Evolutionary conservation across 306 rosid genomes (phyloP).

Genomic region (Ormosia semicastrata): DNA sequence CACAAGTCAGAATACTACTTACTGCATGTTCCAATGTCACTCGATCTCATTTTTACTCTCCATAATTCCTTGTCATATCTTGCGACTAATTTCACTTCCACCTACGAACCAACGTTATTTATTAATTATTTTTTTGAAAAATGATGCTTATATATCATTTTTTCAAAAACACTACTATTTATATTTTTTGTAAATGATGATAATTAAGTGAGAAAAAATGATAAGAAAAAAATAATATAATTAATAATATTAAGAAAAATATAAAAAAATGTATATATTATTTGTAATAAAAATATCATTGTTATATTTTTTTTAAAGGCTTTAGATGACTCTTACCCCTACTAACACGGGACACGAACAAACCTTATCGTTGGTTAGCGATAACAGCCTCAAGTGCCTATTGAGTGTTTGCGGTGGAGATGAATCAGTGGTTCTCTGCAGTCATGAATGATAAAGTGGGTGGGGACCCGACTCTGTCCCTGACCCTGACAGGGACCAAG

Average conservation of each 20-base stretch:
- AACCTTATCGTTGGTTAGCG: neutral
- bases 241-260: too few relatives aligned
- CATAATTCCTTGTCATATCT: neutral
- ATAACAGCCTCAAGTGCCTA: neutral
- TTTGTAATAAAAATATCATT: too few relatives aligned
- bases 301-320: too few relatives aligned
- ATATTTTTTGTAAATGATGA: too few relatives aligned
- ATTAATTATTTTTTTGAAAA: too few relatives aligned
- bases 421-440: neutral
- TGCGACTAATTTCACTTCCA: neutral
- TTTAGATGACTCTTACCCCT: too few relatives aligned
- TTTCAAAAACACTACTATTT: too few relatives aligned
- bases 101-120: neutral
- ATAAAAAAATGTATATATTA: too few relatives aligned
- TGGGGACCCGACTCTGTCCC: neutral
- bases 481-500: neutral
- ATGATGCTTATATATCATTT: too few relatives aligned
- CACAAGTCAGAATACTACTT: neutral
- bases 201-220: too few relatives aligned
- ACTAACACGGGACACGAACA: too few relatives aligned
- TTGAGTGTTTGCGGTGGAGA: constrained; percentile 14
- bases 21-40: neutral
- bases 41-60: neutral
- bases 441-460: neutral
- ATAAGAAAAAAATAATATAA: too few relatives aligned